Percentiles rank a stretch among this genome's conserved stretches.
Conservation (phyloP, 1,139 yeast species). For the Sugiyamaella japonica region DNA sequence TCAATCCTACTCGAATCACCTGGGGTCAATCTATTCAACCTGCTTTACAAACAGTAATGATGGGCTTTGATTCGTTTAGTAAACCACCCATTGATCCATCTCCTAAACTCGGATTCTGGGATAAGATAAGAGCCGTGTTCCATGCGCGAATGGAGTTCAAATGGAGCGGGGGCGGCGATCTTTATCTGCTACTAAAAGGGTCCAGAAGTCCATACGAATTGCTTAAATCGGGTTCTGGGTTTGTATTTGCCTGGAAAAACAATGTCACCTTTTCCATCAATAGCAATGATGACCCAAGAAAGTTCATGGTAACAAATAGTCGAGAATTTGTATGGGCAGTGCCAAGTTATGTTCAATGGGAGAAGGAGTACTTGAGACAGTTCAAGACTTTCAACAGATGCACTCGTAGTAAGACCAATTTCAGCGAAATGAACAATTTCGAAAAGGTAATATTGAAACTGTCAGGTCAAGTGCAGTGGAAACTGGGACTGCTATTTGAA, state of each 20-base stretch:
- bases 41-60: constrained; percentile 78
- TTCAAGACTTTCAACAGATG: constrained; percentile 28
- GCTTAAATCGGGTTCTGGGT: constrained; percentile 72
- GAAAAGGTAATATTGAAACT: constrained; percentile 56
- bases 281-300: constrained; percentile 59
- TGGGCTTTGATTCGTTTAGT: constrained; percentile 78
- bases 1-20: constrained; percentile 63
- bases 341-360: constrained; percentile 46
- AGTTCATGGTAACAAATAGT: constrained; percentile 63
- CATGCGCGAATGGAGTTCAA: constrained; percentile 55
- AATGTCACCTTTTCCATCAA: constrained; percentile 63
- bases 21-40: constrained; percentile 90
- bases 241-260: constrained; percentile 74
- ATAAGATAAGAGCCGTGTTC: constrained; percentile 59
- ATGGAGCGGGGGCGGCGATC: constrained; percentile 55
- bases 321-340: constrained; percentile 69
- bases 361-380: constrained; percentile 36
- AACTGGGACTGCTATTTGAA: constrained; percentile 52
- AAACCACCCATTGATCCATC: constrained; percentile 84
- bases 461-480: constrained; percentile 52
- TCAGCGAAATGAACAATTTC: constrained; percentile 32
- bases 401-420: constrained; percentile 28
- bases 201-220: constrained; percentile 74
- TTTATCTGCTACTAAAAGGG: constrained; percentile 58
- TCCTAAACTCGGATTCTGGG: constrained; percentile 80